Evolutionary conservation across 495 filamentous ascomycete genomes (phyloP).

Genomic region (Corynascus novoguineensis): DNA sequence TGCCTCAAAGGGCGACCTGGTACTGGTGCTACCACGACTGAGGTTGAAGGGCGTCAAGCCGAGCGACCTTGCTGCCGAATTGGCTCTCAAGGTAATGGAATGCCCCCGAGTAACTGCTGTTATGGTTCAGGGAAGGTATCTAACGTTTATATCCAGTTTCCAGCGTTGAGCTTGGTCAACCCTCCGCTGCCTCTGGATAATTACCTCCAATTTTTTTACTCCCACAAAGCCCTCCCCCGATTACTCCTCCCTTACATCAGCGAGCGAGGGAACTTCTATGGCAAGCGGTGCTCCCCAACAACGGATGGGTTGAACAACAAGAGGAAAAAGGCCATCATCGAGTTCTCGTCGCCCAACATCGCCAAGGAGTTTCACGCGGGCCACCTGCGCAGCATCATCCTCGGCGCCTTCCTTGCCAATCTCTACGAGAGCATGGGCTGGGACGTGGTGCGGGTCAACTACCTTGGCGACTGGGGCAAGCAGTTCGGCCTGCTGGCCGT

Average conservation of each 20-base stretch:
- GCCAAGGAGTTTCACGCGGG: conserved; percentile 64
- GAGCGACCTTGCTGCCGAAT: conserved; percentile 60
- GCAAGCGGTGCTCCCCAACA: conserved; percentile 63
- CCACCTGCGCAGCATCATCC: conserved; percentile 61
- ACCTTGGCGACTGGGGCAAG: conserved; percentile 64
- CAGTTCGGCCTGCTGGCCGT: conserved; percentile 57
- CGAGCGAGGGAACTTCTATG: conserved; percentile 53
- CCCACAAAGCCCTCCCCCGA: background rate
- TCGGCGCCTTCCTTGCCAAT: conserved; percentile 59
- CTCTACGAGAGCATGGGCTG: conserved; percentile 53
- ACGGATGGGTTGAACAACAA: too few relatives aligned
- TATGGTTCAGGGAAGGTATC: background rate
- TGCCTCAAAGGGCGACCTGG: conserved; percentile 69
- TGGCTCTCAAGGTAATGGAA: conserved; percentile 54
- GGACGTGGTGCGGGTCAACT: conserved; percentile 60
- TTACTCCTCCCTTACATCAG: conserved; percentile 36
- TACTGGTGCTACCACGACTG: conserved; percentile 73
- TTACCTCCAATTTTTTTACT: conserved; percentile 4
- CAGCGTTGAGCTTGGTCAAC: background rate
- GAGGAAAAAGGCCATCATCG: conserved; percentile 63
- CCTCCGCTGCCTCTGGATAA: background rate
- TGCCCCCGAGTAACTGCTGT: background rate
- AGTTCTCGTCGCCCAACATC: conserved; percentile 57
- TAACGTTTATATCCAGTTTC: background rate
- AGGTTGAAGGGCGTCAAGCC: conserved; percentile 77